Evolutionary conservation across 768 basidiomycete species (phyloP), one percentile per base, ranked within the genome.

Genomic region (Dentipellis fragilis): DNA sequence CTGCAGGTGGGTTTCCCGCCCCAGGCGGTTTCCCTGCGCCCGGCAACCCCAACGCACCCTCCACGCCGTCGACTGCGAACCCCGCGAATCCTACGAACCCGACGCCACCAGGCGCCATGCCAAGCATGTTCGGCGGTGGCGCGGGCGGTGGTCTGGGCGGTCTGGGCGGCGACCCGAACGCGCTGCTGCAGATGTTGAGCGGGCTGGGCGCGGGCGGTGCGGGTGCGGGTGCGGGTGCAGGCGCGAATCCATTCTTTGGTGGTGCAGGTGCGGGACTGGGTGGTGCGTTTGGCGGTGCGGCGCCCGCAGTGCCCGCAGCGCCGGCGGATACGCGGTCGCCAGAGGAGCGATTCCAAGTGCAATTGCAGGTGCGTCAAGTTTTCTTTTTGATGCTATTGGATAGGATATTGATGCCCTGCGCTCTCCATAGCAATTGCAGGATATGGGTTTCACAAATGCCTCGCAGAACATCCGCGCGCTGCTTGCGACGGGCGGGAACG

Each of bases 371-470:
- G 23, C 10, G 76, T 71, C 3, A 16, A 17, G 10, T 42, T 23
- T 11, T 22, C 29, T 11, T 0, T 2, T 52, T 38, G 39, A 35
- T 23, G 45, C 11, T 19, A 9, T 45, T 38, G 10, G 12, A n/a
- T 9, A 42, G 40, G 0, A 19, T 12, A 14, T 14, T 29, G 22
- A 8, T 16, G 23, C 49, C 29, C 29, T 52, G 22, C 4, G 29
- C 17, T 48, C 34, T 34, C 35, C 23, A 17, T 61, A 92, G 88
- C 92, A 94, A 85, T 69, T 98, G 65, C 86, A 91, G 66, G 89
- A 88, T 57, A 97, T 98, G 95, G 94, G 92, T 1, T 91, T 98
- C 69, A 81, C 78, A 52, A 93, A 95, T 55, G 92, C 92, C 8
- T 68, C 80, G 42, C 89, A 93, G 76, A 98, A 97, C 67, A 77